Percentiles rank a stretch among this genome's conserved stretches.
Conservation (phyloP, 352 stramenopile species). For the Pythium graminicola region DNA sequence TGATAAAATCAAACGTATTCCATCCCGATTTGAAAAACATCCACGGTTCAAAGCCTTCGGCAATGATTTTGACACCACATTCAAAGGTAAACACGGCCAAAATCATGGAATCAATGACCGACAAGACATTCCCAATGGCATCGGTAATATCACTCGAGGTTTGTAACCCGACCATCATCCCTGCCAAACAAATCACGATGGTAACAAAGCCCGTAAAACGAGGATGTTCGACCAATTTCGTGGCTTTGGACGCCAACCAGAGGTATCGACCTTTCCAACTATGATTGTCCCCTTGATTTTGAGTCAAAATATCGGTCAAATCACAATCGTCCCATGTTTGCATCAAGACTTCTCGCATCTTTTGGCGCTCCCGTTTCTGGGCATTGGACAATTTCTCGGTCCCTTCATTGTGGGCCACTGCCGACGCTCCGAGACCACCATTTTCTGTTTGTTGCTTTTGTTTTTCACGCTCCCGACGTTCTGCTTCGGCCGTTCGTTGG, state of each 20-base stretch:
- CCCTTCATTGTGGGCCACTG: too few relatives aligned
- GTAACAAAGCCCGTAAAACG: conserved; percentile 72
- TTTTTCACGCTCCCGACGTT: conserved; percentile 44
- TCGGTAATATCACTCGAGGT: conserved; percentile 49
- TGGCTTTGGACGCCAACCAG: conserved; percentile 29
- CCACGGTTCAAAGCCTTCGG: conserved; percentile 74
- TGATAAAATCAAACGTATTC: conserved; percentile 85
- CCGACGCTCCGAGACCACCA: too few relatives aligned
- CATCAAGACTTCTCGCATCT: conserved; percentile 68
- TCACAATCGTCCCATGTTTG: conserved; percentile 75
- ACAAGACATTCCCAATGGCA: conserved; percentile 41
- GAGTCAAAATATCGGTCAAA: conserved; percentile 50
- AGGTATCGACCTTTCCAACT: conserved; percentile 50
- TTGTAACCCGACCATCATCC: conserved; percentile 72
- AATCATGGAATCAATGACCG: conserved; percentile 55
- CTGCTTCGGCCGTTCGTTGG: conserved; percentile 45
- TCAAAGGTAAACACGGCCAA: conserved; percentile 71
- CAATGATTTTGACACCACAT: conserved; percentile 67
- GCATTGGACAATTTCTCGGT: conserved; percentile 44
- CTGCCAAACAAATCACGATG: conserved; percentile 63
- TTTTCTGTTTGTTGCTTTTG: conserved; percentile 15
- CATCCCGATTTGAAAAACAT: conserved; percentile 61
- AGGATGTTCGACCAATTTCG: conserved; percentile 50
- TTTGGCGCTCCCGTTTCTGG: conserved; percentile 54
- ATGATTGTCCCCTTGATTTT: conserved; percentile 39